phyloP scores from a whole-genome alignment of 192 early-diverging fungal species.

The Entrophospora sp. region DNA sequence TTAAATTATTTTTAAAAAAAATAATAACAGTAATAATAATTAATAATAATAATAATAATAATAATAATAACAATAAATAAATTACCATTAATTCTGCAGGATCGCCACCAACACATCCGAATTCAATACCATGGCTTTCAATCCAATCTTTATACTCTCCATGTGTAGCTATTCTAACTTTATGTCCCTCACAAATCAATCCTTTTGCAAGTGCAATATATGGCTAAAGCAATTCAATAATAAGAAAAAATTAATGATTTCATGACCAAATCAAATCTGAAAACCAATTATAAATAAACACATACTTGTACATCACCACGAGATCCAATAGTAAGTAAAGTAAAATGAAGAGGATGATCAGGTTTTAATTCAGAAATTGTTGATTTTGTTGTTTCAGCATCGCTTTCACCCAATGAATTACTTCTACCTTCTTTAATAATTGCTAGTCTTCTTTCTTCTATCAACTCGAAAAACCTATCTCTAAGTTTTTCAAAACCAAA shows the following conservation, averaged over 20 bases:
- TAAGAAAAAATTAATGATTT: not conserved
- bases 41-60: not conserved
- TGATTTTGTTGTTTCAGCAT: slow-evolving; percentile 8
- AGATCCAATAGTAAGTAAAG: slow-evolving; percentile 62
- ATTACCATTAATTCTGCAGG: slow-evolving; percentile 50
- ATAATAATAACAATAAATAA: not conserved
- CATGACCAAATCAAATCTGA: not conserved
- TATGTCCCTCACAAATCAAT: slow-evolving; percentile 52
- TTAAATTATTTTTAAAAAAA: not conserved
- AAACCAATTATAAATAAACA: not conserved
- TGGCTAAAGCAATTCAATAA: not conserved
- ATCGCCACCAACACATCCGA: slow-evolving; percentile 56
- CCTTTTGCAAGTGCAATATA: slow-evolving; percentile 60
- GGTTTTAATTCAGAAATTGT: slow-evolving; percentile 26
- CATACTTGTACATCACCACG: slow-evolving; percentile 71
- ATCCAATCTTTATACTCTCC: slow-evolving; percentile 58
- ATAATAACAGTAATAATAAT: not conserved
- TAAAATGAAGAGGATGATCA: slow-evolving; percentile 46
- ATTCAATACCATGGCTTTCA: slow-evolving; percentile 57
- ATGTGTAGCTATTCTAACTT: slow-evolving; percentile 59
- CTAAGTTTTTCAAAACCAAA: slow-evolving; percentile 38
- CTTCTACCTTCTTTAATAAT: slow-evolving; percentile 12
- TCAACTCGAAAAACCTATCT: slow-evolving; percentile 34
- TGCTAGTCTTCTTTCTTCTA: not conserved
- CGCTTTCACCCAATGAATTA: not conserved